Evolutionary conservation across 2,329 filamentous ascomycete genomes (phyloP).

Genomic region (Xylaria sp.): DNA sequence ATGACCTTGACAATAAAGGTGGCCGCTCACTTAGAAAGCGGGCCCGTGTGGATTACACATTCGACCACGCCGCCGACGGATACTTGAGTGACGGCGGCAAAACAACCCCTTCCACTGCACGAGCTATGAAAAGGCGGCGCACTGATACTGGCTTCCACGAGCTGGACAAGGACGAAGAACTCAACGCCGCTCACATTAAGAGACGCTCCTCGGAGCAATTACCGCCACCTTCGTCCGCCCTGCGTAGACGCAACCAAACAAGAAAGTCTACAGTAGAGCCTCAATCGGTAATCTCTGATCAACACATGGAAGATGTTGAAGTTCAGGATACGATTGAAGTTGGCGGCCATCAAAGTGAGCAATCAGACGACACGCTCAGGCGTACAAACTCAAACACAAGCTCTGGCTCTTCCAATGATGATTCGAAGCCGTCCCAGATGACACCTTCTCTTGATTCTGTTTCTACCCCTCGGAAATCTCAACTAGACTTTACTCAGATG

Average conservation of each 20-base stretch:
- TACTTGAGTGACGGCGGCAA: conserved; percentile 47
- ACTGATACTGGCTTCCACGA: conserved; percentile 44
- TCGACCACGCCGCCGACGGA: conserved; percentile 65
- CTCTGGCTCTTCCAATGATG: conserved; percentile 44
- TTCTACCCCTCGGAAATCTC: conserved; percentile 23
- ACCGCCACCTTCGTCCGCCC: conserved; percentile 40
- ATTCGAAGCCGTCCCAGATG: conserved; percentile 36
- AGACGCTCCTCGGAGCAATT: conserved; percentile 50
- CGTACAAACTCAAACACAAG: conserved; percentile 47
- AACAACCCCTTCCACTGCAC: conserved; percentile 42
- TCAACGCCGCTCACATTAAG: conserved; percentile 42
- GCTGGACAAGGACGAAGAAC: conserved; percentile 44
- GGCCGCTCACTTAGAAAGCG: conserved; percentile 69
- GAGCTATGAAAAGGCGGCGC: conserved; percentile 48
- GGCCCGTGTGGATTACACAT: conserved; percentile 67
- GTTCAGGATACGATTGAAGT: conserved; percentile 70
- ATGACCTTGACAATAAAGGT: conserved; percentile 64
- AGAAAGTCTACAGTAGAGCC: conserved; percentile 49
- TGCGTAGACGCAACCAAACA: conserved; percentile 42
- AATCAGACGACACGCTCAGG: conserved; percentile 50
- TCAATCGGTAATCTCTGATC: conserved; percentile 41
- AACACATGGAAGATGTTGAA: conserved; percentile 57
- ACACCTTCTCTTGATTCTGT: conserved; percentile 25
- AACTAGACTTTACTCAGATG: background rate
- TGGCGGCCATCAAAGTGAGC: conserved; percentile 55